Conservation (phyloP, 371 early-diverging fungal genomes). For the Apophysomyces elegans region DNA sequence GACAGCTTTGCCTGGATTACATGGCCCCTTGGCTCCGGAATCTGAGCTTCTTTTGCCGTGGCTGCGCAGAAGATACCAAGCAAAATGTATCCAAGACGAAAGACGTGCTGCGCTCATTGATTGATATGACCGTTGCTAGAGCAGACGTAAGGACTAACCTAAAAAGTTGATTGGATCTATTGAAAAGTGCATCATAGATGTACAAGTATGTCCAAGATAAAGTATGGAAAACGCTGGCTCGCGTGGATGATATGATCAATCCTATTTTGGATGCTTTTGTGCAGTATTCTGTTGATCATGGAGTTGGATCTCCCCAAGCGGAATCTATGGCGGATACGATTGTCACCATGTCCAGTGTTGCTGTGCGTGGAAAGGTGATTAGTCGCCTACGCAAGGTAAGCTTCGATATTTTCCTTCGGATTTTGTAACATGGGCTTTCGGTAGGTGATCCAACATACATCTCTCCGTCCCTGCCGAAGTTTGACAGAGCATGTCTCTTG, state of each 20-base stretch:
- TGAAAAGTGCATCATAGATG: conserved; percentile 38
- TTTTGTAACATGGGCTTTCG: neutral
- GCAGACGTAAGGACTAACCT: conserved; percentile 52
- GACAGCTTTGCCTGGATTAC: conserved; percentile 86
- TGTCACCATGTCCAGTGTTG: conserved; percentile 79
- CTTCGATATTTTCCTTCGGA: too few relatives aligned
- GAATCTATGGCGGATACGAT: conserved; percentile 87
- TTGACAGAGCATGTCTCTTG: conserved; percentile 83
- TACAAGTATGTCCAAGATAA: conserved; percentile 82
- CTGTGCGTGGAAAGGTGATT: conserved; percentile 84
- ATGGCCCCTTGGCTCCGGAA: conserved; percentile 91
- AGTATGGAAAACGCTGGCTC: conserved; percentile 82
- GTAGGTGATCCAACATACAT: conserved; percentile 68
- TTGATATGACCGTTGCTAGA: conserved; percentile 83
- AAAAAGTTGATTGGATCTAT: neutral
- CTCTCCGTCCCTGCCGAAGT: conserved; percentile 68
- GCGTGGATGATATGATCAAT: conserved; percentile 79
- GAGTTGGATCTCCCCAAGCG: conserved; percentile 77
- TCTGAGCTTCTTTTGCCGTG: conserved; percentile 64
- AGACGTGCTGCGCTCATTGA: conserved; percentile 75
- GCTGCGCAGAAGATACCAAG: conserved; percentile 50
- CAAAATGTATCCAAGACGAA: conserved; percentile 65
- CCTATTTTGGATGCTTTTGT: conserved; percentile 81
- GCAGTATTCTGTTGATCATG: conserved; percentile 78
- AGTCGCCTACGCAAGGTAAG: conserved; percentile 75